These are phyloP conservation scores for Eucalyptus pauciflora DNA, from an alignment of 345 rosid species.

Conservation along the genomic window DNA sequence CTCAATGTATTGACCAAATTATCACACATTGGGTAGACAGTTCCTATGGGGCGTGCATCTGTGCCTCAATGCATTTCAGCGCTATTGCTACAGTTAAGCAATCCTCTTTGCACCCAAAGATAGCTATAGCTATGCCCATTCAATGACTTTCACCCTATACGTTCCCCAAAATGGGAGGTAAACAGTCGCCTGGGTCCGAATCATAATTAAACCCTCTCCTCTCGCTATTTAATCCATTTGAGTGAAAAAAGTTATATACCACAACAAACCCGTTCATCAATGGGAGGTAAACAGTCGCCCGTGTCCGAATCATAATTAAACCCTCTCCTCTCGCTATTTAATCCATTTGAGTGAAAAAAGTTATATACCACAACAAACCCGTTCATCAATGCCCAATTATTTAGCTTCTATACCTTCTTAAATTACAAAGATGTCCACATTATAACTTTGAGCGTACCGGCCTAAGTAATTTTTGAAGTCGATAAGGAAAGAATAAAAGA, in stretches of 20 bases:
- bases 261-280: not conserved
- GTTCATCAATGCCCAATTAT: not conserved
- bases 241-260: not conserved
- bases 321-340: not conserved
- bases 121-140: not conserved
- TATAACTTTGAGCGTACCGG: not conserved
- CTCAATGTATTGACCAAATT: not conserved
- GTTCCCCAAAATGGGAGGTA: not conserved
- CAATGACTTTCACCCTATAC: not conserved
- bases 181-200: not conserved
- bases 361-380: not conserved
- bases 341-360: not conserved
- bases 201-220: not conserved
- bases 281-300: not conserved
- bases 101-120: not conserved
- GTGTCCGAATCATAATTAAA: not conserved
- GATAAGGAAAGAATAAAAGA: not conserved
- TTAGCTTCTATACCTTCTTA: not conserved
- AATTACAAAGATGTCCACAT: not conserved
- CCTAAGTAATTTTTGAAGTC: not conserved
- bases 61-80: not conserved
- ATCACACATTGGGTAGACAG: not conserved
- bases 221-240: not conserved
- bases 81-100: not conserved
- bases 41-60: not conserved